phyloP scores from a whole-genome alignment of 768 basidiomycete genomes.

The Dentipellis fragilis region DNA sequence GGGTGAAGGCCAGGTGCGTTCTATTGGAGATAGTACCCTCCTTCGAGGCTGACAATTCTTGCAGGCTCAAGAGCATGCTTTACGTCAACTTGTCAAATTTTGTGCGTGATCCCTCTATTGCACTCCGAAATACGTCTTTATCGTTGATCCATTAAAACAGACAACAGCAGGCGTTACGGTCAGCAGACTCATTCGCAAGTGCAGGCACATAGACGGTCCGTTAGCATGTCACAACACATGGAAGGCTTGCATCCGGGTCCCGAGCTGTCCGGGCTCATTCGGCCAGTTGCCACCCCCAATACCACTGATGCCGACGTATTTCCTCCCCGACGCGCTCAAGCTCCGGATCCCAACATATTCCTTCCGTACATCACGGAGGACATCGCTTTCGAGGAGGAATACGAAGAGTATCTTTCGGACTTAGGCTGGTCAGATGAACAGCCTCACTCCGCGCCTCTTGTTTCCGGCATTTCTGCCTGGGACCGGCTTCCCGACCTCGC shows the following conservation, averaged over 20 bases:
- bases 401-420: slow-evolving; percentile 92
- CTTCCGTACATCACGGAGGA: slow-evolving; percentile 89
- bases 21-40: slow-evolving; percentile 1
- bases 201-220: slow-evolving; percentile 66
- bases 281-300: slow-evolving; percentile 68
- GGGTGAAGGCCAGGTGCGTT: slow-evolving; percentile 73
- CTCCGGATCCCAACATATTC: slow-evolving; percentile 75
- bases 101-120: slow-evolving; percentile 44
- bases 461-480: slow-evolving; percentile 56
- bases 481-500: slow-evolving; percentile 72
- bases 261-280: slow-evolving; percentile 64
- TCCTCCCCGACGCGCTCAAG: slow-evolving; percentile 84
- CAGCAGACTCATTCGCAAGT: slow-evolving; percentile 38
- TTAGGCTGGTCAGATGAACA: slow-evolving; percentile 59
- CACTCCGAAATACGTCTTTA: too few relatives aligned
- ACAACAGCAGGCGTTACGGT: slow-evolving; percentile 89
- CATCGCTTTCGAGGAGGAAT: slow-evolving; percentile 92
- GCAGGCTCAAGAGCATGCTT: slow-evolving; percentile 90
- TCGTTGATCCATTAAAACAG: slow-evolving; percentile 24
- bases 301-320: slow-evolving; percentile 85
- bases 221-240: slow-evolving; percentile 74
- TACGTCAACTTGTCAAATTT: slow-evolving; percentile 90
- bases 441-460: slow-evolving; percentile 28
- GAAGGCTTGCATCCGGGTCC: slow-evolving; percentile 71
- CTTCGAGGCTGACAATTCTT: slow-evolving; percentile 1